Percentiles rank a stretch among this genome's conserved stretches.
Evolutionary conservation across 2,329 filamentous ascomycete genomes (phyloP).

Genomic region (Colletotrichum tropicale): DNA sequence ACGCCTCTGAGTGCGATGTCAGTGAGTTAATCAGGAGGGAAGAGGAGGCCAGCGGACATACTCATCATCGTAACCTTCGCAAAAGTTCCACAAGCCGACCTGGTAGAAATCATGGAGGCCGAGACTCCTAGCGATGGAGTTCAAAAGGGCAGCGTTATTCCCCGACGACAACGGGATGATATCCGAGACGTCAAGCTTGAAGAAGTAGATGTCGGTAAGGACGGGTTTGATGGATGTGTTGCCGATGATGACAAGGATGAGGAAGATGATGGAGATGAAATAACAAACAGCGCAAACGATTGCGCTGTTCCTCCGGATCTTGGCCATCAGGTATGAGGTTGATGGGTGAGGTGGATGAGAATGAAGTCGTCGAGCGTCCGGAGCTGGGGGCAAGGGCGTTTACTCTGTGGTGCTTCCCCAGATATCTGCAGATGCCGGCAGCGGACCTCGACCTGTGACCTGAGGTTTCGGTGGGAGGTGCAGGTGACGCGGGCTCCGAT

Average conservation of each 20-base stretch:
- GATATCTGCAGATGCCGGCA: not conserved
- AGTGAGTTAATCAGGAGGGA: constrained; percentile 33
- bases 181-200: constrained; percentile 81
- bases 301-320: constrained; percentile 64
- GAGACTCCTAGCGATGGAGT: constrained; percentile 83
- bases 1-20: constrained; percentile 64
- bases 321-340: constrained; percentile 34
- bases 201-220: constrained; percentile 78
- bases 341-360: not conserved
- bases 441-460: not conserved
- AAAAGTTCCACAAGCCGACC: constrained; percentile 90
- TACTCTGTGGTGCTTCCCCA: not conserved
- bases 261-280: constrained; percentile 75
- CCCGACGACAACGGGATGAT: constrained; percentile 81
- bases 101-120: constrained; percentile 95
- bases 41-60: constrained; percentile 32
- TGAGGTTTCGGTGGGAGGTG: not conserved
- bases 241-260: constrained; percentile 80
- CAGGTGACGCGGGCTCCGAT: not conserved
- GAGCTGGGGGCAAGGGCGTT: not conserved
- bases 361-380: not conserved
- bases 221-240: constrained; percentile 68
- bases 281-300: constrained; percentile 72
- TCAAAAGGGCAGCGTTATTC: constrained; percentile 73
- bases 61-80: constrained; percentile 79